These are phyloP conservation scores for Pseudoturritis turrita DNA, from an alignment of 345 rosid species.

Conservation along the genomic window DNA sequence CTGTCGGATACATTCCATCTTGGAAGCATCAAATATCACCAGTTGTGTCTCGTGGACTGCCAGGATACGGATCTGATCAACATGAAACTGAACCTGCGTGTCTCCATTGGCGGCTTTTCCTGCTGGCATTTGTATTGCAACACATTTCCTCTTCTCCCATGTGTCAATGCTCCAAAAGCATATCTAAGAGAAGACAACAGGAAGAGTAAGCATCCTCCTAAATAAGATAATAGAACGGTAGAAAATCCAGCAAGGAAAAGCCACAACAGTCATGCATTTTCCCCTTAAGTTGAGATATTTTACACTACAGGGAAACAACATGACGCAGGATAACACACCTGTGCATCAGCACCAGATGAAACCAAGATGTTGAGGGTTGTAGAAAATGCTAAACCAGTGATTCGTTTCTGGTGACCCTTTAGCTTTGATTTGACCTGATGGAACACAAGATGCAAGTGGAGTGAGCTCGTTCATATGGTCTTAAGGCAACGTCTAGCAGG, in stretches of 20 bases:
- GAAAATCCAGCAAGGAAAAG: background rate
- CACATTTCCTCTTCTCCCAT: slow-evolving; percentile 82
- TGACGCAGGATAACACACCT: slow-evolving; percentile 40
- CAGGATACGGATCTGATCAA: slow-evolving; percentile 65
- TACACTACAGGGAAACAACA: background rate
- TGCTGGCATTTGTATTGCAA: slow-evolving; percentile 53
- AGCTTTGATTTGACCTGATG: slow-evolving; percentile 73
- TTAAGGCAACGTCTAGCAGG: background rate
- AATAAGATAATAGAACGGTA: background rate
- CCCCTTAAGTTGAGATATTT: background rate
- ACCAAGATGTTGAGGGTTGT: slow-evolving; percentile 66
- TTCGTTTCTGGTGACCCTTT: slow-evolving; percentile 84
- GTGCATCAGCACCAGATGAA: slow-evolving; percentile 96
- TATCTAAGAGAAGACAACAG: slow-evolving; percentile 42
- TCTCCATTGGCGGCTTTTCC: slow-evolving; percentile 67
- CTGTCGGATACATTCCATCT: slow-evolving; percentile 75
- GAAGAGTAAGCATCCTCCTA: slow-evolving; percentile 5
- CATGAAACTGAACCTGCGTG: slow-evolving; percentile 74
- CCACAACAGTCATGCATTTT: background rate
- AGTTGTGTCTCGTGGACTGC: slow-evolving; percentile 83
- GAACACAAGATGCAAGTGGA: slow-evolving; percentile 7
- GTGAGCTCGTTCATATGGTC: background rate
- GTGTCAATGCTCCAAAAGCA: slow-evolving; percentile 80
- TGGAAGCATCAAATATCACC: slow-evolving; percentile 72
- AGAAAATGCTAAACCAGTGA: slow-evolving; percentile 84